Conservation (phyloP, 78 protist species). For the Dictyostelium citrinum region DNA sequence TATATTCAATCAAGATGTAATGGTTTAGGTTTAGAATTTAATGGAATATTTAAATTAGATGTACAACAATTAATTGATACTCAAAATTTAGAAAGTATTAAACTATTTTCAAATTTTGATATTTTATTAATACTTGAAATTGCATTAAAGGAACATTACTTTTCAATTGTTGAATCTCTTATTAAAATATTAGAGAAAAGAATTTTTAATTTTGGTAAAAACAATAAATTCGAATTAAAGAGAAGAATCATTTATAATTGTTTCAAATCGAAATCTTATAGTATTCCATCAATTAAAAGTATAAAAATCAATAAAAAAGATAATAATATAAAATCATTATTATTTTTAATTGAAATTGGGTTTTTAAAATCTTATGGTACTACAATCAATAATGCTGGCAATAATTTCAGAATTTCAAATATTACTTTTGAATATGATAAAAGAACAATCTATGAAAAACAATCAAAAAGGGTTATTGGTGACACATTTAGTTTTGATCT, state of each 20-base stretch:
- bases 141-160: background rate
- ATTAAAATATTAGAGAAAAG: background rate
- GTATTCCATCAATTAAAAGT: background rate
- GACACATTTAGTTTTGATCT: background rate
- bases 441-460: background rate
- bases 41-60: background rate
- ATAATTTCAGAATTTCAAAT: too few relatives aligned
- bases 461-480: background rate
- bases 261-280: background rate
- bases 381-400: background rate
- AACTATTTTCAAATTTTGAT: background rate
- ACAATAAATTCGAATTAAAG: background rate
- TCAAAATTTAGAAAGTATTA: background rate
- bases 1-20: background rate
- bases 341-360: background rate
- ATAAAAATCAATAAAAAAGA: background rate
- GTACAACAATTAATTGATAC: background rate
- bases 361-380: background rate
- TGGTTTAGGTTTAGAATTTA: background rate
- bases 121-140: background rate
- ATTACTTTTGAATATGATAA: too few relatives aligned
- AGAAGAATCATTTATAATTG: background rate
- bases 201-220: background rate
- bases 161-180: background rate
- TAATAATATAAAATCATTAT: background rate